These are phyloP conservation scores for Globisporangium mamillatum DNA, from an alignment of 352 stramenopile genomes.

Conservation along the genomic window DNA sequence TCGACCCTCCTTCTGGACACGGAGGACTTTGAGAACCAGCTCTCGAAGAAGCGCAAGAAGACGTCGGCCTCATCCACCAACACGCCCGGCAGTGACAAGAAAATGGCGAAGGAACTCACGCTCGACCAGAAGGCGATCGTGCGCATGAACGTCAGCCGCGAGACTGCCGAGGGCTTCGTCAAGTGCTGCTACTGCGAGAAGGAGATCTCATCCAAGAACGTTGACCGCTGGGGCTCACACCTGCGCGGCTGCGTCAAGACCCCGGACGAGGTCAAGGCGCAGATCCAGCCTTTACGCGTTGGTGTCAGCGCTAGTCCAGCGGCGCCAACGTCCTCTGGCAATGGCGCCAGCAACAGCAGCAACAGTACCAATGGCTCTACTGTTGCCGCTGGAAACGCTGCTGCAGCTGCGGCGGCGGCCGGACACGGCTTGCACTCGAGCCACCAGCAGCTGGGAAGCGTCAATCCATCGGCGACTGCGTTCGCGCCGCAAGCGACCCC, in stretches of 20 bases:
- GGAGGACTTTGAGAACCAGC: background rate
- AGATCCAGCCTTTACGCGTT: conserved; percentile 63
- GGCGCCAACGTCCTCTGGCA: background rate
- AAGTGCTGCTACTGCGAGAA: conserved; percentile 86
- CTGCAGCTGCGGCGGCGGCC: background rate
- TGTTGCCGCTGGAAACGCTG: conserved; percentile 1
- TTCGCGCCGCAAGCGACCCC: conserved; percentile 14
- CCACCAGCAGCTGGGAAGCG: background rate
- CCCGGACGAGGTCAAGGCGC: conserved; percentile 68
- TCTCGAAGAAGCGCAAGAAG: conserved; percentile 13
- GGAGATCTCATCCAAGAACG: conserved; percentile 81
- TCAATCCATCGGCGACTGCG: conserved; percentile 6
- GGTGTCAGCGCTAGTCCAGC: background rate
- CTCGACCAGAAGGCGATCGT: conserved; percentile 70
- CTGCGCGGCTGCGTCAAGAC: conserved; percentile 74
- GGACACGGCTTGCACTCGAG: background rate
- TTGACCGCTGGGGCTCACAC: conserved; percentile 82
- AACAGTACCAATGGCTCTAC: background rate
- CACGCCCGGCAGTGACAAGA: conserved; percentile 11
- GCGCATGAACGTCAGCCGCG: conserved; percentile 72
- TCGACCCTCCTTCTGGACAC: background rate
- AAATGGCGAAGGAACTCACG: conserved; percentile 57
- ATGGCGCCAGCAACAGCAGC: background rate
- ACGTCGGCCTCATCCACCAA: background rate
- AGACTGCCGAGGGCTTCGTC: conserved; percentile 51